These are phyloP conservation scores for Claviceps sp. DNA, from an alignment of 2,329 filamentous ascomycete genomes.

Conservation along the genomic window DNA sequence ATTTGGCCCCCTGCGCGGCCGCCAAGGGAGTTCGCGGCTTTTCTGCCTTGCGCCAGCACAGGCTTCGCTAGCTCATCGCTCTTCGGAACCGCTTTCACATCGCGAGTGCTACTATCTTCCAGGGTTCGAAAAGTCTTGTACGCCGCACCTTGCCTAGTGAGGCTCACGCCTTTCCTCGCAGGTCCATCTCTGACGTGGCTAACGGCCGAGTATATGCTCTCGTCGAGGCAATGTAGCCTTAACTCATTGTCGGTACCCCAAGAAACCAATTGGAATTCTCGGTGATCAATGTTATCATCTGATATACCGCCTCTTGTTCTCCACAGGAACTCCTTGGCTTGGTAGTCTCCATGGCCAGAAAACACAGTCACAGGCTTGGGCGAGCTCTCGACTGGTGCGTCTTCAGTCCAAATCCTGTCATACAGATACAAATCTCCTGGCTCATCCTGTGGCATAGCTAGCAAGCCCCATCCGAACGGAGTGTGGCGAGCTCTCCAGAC, in stretches of 20 bases:
- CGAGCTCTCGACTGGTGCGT: constrained; percentile 29
- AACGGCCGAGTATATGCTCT: constrained; percentile 50
- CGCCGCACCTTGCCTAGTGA: constrained; percentile 70
- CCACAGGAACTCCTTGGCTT: constrained; percentile 90
- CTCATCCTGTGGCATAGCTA: constrained; percentile 86
- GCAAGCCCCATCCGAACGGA: constrained; percentile 71
- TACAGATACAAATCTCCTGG: constrained; percentile 79
- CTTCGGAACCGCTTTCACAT: constrained; percentile 44
- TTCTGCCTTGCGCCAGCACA: constrained; percentile 26
- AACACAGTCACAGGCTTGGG: constrained; percentile 43
- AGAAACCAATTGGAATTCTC: constrained; percentile 85
- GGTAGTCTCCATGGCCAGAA: constrained; percentile 46
- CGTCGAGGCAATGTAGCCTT: constrained; percentile 60
- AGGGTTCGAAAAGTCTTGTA: constrained; percentile 78
- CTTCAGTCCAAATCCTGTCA: constrained; percentile 42
- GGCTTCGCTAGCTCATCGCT: constrained; percentile 41
- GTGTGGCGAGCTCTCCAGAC: constrained; percentile 87
- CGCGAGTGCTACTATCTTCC: constrained; percentile 42
- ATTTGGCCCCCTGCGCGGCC: constrained; percentile 24
- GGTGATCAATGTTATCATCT: constrained; percentile 58
- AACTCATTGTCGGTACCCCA: constrained; percentile 83
- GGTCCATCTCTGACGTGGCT: constrained; percentile 59
- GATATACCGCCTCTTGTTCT: constrained; percentile 56
- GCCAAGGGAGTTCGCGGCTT: constrained; percentile 29
- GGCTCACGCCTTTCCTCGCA: constrained; percentile 48